These are phyloP conservation scores for Fusarium sororula DNA, from an alignment of 2,329 filamentous ascomycete genomes.

Conservation along the genomic window DNA sequence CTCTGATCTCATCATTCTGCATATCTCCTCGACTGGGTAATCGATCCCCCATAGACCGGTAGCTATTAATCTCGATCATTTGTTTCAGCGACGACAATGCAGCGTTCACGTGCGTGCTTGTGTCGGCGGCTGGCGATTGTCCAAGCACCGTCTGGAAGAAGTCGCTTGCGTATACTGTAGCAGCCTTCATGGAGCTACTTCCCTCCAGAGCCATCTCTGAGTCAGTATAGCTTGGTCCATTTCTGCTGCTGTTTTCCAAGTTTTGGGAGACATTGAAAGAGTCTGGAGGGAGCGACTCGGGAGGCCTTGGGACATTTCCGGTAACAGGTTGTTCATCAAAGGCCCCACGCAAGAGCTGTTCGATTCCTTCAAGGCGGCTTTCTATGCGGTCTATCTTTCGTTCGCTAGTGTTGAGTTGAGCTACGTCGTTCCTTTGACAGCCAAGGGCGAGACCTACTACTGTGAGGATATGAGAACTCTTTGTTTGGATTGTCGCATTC, in stretches of 20 bases:
- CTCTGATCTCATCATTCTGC: neutral
- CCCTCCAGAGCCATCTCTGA: neutral
- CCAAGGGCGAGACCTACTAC: neutral
- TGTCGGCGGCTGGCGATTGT: neutral
- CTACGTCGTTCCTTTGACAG: fast-evolving
- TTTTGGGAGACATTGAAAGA: neutral
- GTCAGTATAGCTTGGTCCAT: neutral
- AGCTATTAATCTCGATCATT: neutral
- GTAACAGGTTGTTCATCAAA: neutral
- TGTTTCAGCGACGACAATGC: neutral
- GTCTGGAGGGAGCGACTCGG: neutral
- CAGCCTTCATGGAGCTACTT: neutral
- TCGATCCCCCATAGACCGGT: neutral
- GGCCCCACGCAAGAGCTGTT: neutral
- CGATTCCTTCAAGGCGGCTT: neutral
- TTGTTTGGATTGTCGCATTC: neutral
- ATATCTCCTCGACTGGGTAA: neutral
- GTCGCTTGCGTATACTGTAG: neutral
- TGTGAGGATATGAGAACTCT: neutral
- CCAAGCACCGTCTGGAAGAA: neutral
- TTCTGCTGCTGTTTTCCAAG: neutral
- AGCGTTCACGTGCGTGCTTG: neutral
- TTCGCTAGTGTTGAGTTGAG: neutral
- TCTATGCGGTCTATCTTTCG: neutral
- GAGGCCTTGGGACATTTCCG: neutral